Conservation (phyloP, 1,284 basidiomycete species). For the Malassezia dermatis region DNA sequence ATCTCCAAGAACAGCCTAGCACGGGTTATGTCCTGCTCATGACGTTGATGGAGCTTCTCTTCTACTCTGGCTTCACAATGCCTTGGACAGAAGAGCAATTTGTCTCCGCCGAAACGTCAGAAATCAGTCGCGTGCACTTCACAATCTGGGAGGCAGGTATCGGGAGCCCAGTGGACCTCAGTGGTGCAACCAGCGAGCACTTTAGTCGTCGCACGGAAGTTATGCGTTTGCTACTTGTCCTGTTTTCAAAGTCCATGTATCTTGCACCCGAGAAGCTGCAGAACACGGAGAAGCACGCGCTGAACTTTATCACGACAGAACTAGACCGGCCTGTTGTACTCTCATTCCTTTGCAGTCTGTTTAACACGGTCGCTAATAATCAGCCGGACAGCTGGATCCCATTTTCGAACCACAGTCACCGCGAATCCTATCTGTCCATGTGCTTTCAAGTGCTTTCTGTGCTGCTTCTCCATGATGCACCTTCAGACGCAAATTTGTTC, state of each 20-base stretch:
- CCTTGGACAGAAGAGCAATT: conserved; percentile 43
- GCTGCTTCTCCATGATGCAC: conserved; percentile 28
- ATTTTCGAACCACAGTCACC: conserved; percentile 20
- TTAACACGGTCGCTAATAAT: conserved; percentile 35
- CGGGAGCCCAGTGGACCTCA: conserved; percentile 34
- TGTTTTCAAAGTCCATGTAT: conserved; percentile 43
- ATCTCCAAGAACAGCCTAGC: background rate
- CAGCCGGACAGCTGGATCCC: conserved; percentile 16
- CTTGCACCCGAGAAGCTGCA: conserved; percentile 21
- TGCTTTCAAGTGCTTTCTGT: conserved; percentile 35
- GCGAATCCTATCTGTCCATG: conserved; percentile 21
- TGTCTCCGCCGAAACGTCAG: conserved; percentile 4
- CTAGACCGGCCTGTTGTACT: conserved; percentile 31
- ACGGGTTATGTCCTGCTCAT: conserved; percentile 7
- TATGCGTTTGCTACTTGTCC: conserved; percentile 33
- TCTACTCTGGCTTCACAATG: conserved; percentile 42
- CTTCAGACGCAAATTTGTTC: conserved; percentile 24
- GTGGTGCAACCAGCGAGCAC: conserved; percentile 24
- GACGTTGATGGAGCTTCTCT: conserved; percentile 34
- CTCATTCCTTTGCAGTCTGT: conserved; percentile 38
- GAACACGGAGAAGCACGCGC: conserved; percentile 18
- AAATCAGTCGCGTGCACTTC: conserved; percentile 24
- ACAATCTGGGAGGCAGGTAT: conserved; percentile 45
- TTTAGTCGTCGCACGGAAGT: conserved; percentile 33
- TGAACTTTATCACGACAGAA: conserved; percentile 22